Conservation (phyloP, 306 rosid species). For the Prunus padus region DNA sequence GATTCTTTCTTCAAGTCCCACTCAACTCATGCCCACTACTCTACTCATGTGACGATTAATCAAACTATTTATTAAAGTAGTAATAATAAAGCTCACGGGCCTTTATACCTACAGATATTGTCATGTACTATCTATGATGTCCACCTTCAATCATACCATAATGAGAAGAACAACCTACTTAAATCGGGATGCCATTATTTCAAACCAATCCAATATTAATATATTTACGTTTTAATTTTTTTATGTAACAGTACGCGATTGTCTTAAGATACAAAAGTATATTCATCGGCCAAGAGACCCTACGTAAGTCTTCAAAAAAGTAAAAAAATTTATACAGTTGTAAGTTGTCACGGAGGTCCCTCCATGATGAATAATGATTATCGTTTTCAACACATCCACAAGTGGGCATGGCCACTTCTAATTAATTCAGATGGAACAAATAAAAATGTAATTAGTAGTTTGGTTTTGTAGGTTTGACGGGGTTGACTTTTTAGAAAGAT, state of each 20-base stretch:
- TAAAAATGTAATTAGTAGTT: not conserved
- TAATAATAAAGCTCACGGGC: not conserved
- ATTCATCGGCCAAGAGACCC: no score
- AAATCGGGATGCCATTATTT: no score
- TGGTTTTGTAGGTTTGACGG: conserved; percentile 59
- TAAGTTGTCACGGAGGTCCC: not conserved
- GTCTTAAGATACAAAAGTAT: no score
- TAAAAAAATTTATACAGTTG: not conserved
- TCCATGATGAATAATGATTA: not conserved
- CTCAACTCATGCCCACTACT: not conserved
- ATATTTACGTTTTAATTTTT: no score
- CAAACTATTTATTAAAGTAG: not conserved
- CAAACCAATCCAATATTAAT: no score
- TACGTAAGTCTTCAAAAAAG: no score
- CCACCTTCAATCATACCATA: no score
- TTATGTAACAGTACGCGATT: no score
- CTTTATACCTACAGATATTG: not conserved
- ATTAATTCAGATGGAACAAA: not conserved
- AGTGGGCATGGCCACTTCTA: not conserved
- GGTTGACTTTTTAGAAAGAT: conserved; percentile 48
- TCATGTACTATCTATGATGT: not conserved
- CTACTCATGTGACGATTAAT: not conserved
- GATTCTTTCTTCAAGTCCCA: not conserved
- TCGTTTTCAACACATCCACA: not conserved
- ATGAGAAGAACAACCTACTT: no score